These are phyloP conservation scores for Saccharomyces kudriavzevii DNA, from an alignment of 805 yeast species.

Conservation along the genomic window DNA sequence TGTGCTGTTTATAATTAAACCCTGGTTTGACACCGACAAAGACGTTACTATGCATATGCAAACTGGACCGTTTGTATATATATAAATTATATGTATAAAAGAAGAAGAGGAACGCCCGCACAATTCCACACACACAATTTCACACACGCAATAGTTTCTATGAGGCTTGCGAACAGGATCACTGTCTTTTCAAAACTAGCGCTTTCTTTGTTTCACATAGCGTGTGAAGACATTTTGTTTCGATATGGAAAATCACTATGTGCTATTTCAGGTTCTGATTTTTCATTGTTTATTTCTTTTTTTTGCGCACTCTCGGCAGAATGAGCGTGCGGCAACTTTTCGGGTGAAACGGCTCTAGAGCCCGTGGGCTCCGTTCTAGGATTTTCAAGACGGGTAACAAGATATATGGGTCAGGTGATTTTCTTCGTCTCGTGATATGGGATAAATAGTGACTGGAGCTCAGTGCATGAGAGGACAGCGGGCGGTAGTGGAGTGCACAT, in stretches of 20 bases:
- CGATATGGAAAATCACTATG: neutral
- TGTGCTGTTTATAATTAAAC: slow-evolving; percentile 5
- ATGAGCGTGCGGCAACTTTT: neutral
- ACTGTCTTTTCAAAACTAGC: neutral
- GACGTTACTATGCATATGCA: slow-evolving; percentile 26
- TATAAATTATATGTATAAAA: neutral
- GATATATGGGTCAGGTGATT: neutral
- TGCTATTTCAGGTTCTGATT: neutral
- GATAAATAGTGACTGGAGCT: neutral
- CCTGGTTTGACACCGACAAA: slow-evolving; percentile 43
- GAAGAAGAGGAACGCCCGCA: neutral
- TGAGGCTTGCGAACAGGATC: neutral
- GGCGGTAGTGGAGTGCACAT: neutral
- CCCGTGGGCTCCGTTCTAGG: neutral
- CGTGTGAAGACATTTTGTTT: neutral
- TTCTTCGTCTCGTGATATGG: neutral
- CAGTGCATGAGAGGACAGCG: neutral
- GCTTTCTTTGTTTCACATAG: neutral
- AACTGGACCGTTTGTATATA: neutral
- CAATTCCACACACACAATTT: neutral
- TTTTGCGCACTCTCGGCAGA: neutral
- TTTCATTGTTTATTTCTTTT: neutral
- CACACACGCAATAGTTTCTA: neutral
- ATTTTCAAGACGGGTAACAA: neutral
- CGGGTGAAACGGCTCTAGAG: neutral